Base-by-base conservation (phyloP, 257 asterid genomes). In the Ballota nigra region DNA sequence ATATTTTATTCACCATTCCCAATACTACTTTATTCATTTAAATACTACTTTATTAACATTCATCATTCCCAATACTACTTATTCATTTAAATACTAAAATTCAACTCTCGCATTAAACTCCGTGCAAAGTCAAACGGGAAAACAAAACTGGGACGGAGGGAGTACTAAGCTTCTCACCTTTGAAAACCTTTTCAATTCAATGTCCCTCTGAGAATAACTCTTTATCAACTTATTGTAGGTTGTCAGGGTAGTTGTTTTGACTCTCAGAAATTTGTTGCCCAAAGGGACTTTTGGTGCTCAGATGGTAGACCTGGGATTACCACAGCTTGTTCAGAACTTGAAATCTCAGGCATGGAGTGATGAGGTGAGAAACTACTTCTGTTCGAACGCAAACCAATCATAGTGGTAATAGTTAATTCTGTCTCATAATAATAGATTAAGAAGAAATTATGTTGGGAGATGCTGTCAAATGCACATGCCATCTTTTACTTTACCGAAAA, bases 271-370 rank as follows among this genome's bases (percentile, higher is more conserved):
- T 80, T 82, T 91, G 90, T 78, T 91, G 68, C 71, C 72, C 71
- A 86, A 86, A 75, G 98, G 98, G 65, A 75, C 85, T 43, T 89
- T 86, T 68, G 92, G 96, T 68, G 86, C 96, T 75, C 89, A 87
- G 58, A 89, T 92, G 94, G 87, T 89, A 66, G 91, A 85, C 83
- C 82, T 83, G 56, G 96, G 88, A 49, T 77, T 92, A 64, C 93
- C 85, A 56, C 96, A 85, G 83, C 77, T 86, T 70, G 92, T 92
- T 78, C 96, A 84, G 84, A 92, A 74, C 60, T 76, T 89, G 81
- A 92, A 86, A 83, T 93, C 88, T 13, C 96, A 86, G 75, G 96
- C 98, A 51, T 92, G 98, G 96, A 89, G 94, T 64, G 96, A 92
- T 66, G 96, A 89, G 98, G 93, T 91, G 73, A 77, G 83, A 7